Conservation (phyloP, 768 basidiomycete species). For the Amanita phalloides region DNA sequence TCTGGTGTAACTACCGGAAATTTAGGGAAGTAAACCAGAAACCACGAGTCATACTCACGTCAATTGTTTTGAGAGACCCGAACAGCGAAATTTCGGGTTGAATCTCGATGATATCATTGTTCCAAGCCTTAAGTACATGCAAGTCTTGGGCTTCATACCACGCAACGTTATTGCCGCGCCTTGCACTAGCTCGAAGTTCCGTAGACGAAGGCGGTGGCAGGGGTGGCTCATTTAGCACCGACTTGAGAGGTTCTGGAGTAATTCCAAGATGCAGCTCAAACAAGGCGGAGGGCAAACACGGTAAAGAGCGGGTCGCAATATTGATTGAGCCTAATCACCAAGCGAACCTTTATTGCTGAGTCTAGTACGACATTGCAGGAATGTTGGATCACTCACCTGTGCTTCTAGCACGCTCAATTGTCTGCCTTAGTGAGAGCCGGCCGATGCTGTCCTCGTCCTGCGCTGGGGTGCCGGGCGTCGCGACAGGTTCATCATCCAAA, state of each 20-base stretch:
- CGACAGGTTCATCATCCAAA: conserved; percentile 38
- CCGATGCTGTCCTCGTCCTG: conserved; percentile 42
- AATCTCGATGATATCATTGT: conserved; percentile 69
- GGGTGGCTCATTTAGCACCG: conserved; percentile 51
- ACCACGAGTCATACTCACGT: conserved; percentile 37
- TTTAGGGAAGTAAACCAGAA: conserved; percentile 3
- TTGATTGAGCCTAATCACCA: conserved; percentile 55
- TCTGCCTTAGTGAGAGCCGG: conserved; percentile 57
- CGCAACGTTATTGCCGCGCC: conserved; percentile 37
- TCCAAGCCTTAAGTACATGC: conserved; percentile 65
- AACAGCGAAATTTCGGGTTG: conserved; percentile 80
- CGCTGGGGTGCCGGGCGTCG: conserved; percentile 20
- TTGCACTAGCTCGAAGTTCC: conserved; percentile 20
- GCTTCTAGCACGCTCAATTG: conserved; percentile 67
- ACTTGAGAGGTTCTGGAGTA: conserved; percentile 58
- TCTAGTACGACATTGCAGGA: conserved; percentile 22
- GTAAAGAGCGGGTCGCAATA: conserved; percentile 60
- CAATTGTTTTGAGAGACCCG: conserved; percentile 69
- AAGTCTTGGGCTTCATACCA: conserved; percentile 84
- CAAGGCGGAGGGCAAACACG: conserved; percentile 64
- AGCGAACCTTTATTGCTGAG: conserved; percentile 33
- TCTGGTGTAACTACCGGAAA: conserved; percentile 55
- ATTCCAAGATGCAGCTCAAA: conserved; percentile 76
- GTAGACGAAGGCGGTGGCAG: conserved; percentile 22
- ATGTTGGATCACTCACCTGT: conserved; percentile 45